Base-by-base conservation (phyloP, 2,329 filamentous ascomycete species). In the Sporothrix luriei region DNA sequence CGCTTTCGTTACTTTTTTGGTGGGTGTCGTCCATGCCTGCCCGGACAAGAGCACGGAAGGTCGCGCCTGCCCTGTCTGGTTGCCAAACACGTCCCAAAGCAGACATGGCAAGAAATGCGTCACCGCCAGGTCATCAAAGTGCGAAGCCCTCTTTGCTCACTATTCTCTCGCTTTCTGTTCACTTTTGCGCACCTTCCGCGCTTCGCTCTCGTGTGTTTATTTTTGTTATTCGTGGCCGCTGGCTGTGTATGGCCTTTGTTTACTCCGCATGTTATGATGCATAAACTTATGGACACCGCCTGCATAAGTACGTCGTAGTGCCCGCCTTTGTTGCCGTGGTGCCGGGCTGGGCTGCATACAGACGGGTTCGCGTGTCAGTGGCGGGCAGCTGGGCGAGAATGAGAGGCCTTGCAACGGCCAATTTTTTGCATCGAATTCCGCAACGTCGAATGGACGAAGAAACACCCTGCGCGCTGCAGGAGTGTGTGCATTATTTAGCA, bases 321-420 rank as follows among this genome's bases (percentile, higher is more conserved):
- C 62, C 21, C 33, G 69, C 24, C 3, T 51, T 33, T 71, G 71
- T 72, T 72, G 71, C 71, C 65, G 64, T 70, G 68, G 71, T 69
- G 55, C 61, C 71, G 61, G 68, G 40, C 61, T 68, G 61, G 68
- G 40, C 61, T 68, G 64, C 65, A 62, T 67, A 54, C 49, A 26
- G 19, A 13, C 49, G 29, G 51, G 19, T 64, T 33, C 51, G 70
- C 67, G 62, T 57, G 40, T 70, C 43, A 66, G 68, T 51, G 59
- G 16, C 29, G 26, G 24, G 55, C 43, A 33, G 11, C 19, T 21
- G 26, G 26, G 66, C 52, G 61, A 51, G 62, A 69, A 66, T 64
- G 49, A 62, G 49, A 51, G 62, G 62, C 62, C 46, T 49, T 49
- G 46, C 43, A 14, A 10, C 33, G 49, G 16, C 49, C 33, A 33